Evolutionary conservation across 805 yeast genomes (phyloP).

Genomic region (Myxozyma mucilagina): DNA sequence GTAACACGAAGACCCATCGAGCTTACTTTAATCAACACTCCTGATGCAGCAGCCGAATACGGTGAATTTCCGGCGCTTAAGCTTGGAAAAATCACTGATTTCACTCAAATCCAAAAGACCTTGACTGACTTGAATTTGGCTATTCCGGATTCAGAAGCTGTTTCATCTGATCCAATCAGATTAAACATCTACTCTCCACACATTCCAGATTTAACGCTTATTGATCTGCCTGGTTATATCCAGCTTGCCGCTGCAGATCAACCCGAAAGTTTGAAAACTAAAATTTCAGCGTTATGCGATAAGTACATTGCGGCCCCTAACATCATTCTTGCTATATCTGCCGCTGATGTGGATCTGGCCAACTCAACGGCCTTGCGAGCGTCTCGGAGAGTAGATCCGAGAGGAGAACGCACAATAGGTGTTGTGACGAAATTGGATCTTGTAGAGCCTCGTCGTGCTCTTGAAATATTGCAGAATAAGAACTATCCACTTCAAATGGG

Average conservation of each 20-base stretch:
- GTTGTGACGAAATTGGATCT: slow-evolving; percentile 92
- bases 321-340: slow-evolving; percentile 90
- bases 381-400: slow-evolving; percentile 83
- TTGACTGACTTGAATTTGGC: slow-evolving; percentile 87
- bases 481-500: slow-evolving; percentile 95
- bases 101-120: slow-evolving; percentile 83
- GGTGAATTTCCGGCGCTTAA: slow-evolving; percentile 94
- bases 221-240: slow-evolving; percentile 96
- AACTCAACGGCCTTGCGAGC: slow-evolving; percentile 94
- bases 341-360: slow-evolving; percentile 97
- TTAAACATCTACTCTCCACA: slow-evolving; percentile 84
- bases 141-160: slow-evolving; percentile 81
- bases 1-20: slow-evolving; percentile 98
- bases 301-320: slow-evolving; percentile 88
- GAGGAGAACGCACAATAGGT: slow-evolving; percentile 94
- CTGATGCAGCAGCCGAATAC: slow-evolving; percentile 73
- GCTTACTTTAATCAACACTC: slow-evolving; percentile 84
- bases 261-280: slow-evolving; percentile 77
- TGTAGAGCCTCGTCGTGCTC: slow-evolving; percentile 75
- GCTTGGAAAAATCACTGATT: slow-evolving; percentile 79
- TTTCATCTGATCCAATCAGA: slow-evolving; percentile 92
- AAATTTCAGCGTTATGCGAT: slow-evolving; percentile 78
- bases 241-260: slow-evolving; percentile 97
- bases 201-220: slow-evolving; percentile 89
- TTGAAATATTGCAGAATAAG: slow-evolving; percentile 64